These are phyloP conservation scores for Agrocybe pediades DNA, from an alignment of 768 basidiomycete genomes.

Conservation along the genomic window DNA sequence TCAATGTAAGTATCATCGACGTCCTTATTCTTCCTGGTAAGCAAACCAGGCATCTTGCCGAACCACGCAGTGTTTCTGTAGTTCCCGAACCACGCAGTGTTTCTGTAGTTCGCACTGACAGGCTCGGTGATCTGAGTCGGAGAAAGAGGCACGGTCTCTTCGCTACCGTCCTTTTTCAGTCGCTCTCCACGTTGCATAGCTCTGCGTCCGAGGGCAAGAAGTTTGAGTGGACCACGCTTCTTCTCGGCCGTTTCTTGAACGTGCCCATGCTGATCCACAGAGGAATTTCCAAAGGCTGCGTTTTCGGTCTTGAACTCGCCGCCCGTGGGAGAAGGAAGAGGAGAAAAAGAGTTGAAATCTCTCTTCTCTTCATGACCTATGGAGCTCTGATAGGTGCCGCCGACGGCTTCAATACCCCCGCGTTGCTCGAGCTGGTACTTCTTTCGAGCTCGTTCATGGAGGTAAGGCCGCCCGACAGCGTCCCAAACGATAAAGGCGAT, in stretches of 20 bases:
- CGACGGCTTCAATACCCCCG: slow-evolving; percentile 45
- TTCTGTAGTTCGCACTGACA: slow-evolving; percentile 11
- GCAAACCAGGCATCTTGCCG: slow-evolving; percentile 30
- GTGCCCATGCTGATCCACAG: slow-evolving; percentile 7
- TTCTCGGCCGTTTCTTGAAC: background rate
- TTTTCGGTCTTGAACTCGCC: slow-evolving; percentile 37
- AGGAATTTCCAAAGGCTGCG: slow-evolving; percentile 22
- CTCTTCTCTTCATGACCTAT: slow-evolving; percentile 10
- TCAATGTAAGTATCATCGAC: slow-evolving; percentile 5
- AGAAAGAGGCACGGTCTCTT: slow-evolving; percentile 12
- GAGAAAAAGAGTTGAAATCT: slow-evolving; percentile 50
- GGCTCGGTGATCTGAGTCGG: slow-evolving; percentile 15
- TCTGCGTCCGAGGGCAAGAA: slow-evolving; percentile 48
- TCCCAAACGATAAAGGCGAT: slow-evolving; percentile 72
- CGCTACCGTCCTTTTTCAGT: slow-evolving; percentile 23
- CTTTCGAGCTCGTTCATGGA: slow-evolving; percentile 48
- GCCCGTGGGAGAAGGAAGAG: slow-evolving; percentile 44
- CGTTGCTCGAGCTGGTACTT: slow-evolving; percentile 57
- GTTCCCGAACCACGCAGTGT: slow-evolving; percentile 34
- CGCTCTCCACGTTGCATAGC: slow-evolving; percentile 29
- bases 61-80: slow-evolving; percentile 32
- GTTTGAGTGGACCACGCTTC: slow-evolving; percentile 37
- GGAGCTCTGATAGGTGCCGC: slow-evolving; percentile 33
- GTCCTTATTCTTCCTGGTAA: slow-evolving; percentile 23
- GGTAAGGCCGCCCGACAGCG: slow-evolving; percentile 51